Evolutionary conservation across 2,329 filamentous ascomycete species (phyloP).

Genomic region (Calonectria henricotiae): DNA sequence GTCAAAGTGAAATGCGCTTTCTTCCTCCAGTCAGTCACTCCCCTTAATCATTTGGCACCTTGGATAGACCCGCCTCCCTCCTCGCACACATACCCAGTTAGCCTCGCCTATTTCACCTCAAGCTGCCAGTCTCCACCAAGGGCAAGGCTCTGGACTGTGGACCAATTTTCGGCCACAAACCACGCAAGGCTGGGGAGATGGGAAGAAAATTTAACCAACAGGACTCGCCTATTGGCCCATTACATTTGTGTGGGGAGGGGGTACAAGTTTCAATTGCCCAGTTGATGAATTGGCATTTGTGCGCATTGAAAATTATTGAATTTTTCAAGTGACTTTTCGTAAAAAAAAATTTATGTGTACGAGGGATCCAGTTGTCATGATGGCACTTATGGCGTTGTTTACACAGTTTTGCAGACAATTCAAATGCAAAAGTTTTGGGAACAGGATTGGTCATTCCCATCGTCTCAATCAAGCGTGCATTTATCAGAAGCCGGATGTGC

Average conservation of each 20-base stretch:
- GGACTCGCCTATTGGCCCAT: background rate
- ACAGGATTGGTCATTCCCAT: constrained; percentile 32
- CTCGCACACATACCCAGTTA: background rate
- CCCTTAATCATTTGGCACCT: background rate
- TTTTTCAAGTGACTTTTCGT: background rate
- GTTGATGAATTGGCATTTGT: background rate
- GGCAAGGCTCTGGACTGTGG: constrained; percentile 49
- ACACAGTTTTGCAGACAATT: background rate
- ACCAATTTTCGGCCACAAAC: constrained; percentile 45
- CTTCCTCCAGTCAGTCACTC: background rate
- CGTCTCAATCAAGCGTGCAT: constrained; percentile 60
- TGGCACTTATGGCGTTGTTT: background rate
- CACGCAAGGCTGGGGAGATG: constrained; percentile 49
- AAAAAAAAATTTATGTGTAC: too few species aligned
- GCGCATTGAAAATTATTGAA: background rate
- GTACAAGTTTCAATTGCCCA: background rate
- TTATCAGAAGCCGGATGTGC: constrained; percentile 60
- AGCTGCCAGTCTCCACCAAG: constrained; percentile 43
- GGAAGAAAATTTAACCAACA: constrained; percentile 25
- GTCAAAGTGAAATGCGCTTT: background rate
- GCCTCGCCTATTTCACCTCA: background rate
- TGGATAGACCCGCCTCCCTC: background rate
- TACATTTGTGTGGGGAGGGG: background rate
- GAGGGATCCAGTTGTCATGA: background rate
- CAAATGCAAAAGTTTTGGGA: constrained; percentile 16